A percentile compares a stretch with the other conserved stretches of the same genome.
Conservation (phyloP, 257 asterid genomes). For the Misopates orontium region DNA sequence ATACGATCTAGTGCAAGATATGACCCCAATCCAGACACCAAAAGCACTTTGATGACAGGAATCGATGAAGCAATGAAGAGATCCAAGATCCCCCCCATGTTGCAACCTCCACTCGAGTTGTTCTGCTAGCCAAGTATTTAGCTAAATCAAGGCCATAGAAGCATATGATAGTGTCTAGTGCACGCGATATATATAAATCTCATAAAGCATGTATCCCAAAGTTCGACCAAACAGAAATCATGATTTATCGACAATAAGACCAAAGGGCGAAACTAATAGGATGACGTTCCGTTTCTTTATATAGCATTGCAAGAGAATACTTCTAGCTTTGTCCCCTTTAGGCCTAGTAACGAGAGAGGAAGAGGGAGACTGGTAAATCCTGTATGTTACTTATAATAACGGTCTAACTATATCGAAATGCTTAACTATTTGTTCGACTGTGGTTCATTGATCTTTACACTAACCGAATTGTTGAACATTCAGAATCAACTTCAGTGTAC, state of each 20-base stretch:
- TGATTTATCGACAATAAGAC: not conserved
- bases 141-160: not conserved
- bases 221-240: not conserved
- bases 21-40: slow-evolving; percentile 77
- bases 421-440: too few relatives aligned
- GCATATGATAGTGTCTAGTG: not conserved
- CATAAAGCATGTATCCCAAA: not conserved
- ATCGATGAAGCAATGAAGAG: slow-evolving; percentile 70
- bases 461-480: too few relatives aligned
- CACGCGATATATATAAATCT: slow-evolving; percentile 9
- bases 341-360: not conserved
- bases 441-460: too few relatives aligned
- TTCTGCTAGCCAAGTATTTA: not conserved
- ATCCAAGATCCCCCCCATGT: slow-evolving; percentile 59
- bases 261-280: too few relatives aligned
- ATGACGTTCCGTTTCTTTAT: too few relatives aligned
- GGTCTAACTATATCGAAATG: too few relatives aligned
- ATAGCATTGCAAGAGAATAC: too few relatives aligned
- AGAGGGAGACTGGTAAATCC: too few relatives aligned
- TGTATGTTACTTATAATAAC: too few relatives aligned
- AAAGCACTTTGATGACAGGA: slow-evolving; percentile 78
- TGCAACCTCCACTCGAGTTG: slow-evolving; percentile 26
- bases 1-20: slow-evolving; percentile 60
- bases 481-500: too few relatives aligned
- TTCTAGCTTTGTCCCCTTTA: not conserved